Evolutionary conservation across 148 eudicot species (phyloP).

Genomic region (Suaeda aralocaspica): DNA sequence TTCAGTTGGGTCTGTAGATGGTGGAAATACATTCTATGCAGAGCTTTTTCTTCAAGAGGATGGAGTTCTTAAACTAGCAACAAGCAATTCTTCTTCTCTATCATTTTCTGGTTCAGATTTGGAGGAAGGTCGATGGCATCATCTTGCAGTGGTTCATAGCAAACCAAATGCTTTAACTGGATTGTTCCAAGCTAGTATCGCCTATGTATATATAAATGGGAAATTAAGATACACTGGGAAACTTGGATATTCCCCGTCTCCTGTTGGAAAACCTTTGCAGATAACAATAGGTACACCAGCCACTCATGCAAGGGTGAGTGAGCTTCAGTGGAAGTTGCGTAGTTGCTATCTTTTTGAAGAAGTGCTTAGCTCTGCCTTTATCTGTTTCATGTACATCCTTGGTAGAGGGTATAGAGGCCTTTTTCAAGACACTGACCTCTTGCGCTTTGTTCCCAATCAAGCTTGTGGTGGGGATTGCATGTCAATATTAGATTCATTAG

Average conservation of each 20-base stretch:
- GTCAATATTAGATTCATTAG: slow-evolving; percentile 95
- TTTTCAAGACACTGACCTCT: slow-evolving; percentile 85
- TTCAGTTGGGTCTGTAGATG: slow-evolving; percentile 82
- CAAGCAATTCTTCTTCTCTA: slow-evolving; percentile 80
- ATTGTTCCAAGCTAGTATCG: slow-evolving; percentile 95
- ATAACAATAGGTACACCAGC: slow-evolving; percentile 88
- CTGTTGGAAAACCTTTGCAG: slow-evolving; percentile 87
- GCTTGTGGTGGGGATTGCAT: slow-evolving; percentile 98
- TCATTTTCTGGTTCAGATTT: slow-evolving; percentile 83
- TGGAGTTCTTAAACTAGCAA: slow-evolving; percentile 83
- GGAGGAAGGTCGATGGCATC: slow-evolving; percentile 98
- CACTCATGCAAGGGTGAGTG: slow-evolving; percentile 61
- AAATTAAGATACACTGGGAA: slow-evolving; percentile 87
- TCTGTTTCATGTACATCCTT: slow-evolving; percentile 96
- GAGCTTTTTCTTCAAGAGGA: slow-evolving; percentile 93
- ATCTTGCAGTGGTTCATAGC: slow-evolving; percentile 96
- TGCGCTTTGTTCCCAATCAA: slow-evolving; percentile 90
- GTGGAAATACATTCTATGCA: slow-evolving; percentile 67
- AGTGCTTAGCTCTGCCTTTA: slow-evolving; percentile 82
- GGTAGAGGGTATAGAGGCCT: slow-evolving; percentile 99
- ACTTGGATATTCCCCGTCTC: slow-evolving; percentile 98
- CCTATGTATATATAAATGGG: slow-evolving; percentile 88
- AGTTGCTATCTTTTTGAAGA: slow-evolving; percentile 97
- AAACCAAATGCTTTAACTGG: slow-evolving; percentile 99
- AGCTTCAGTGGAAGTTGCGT: slow-evolving; percentile 85